Percentiles rank a stretch among this genome's conserved stretches.
phyloP scores from a whole-genome alignment of 2,329 filamentous ascomycete genomes.

The Xylariaceae sp. region DNA sequence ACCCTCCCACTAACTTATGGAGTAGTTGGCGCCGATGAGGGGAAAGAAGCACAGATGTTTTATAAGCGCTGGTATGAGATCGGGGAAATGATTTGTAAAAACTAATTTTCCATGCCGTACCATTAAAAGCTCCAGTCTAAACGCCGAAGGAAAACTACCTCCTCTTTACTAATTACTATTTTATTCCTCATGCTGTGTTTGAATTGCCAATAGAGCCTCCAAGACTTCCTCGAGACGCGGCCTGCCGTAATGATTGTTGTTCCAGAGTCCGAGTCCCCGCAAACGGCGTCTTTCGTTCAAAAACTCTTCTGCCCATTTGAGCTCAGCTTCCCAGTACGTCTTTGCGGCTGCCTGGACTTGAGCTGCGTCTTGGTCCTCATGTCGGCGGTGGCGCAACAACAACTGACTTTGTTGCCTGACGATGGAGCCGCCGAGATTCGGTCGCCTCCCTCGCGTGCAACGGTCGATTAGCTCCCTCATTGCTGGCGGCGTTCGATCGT shows the following conservation, averaged over 20 bases:
- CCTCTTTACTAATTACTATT: background rate
- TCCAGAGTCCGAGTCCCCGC: conserved; percentile 39
- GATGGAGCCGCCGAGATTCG: conserved; percentile 41
- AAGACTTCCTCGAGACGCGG: conserved; percentile 43
- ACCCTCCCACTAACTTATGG: background rate
- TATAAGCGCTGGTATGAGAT: background rate
- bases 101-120: background rate
- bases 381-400: conserved; percentile 36
- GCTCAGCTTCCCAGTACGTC: conserved; percentile 45
- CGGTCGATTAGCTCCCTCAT: conserved; percentile 45
- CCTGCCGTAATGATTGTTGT: conserved; percentile 45
- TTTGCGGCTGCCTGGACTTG: conserved; percentile 33
- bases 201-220: conserved; percentile 24
- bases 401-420: conserved; percentile 42
- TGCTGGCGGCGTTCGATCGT: conserved; percentile 40
- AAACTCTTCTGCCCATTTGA: conserved; percentile 44
- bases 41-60: background rate
- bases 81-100: background rate
- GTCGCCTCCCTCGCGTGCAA: conserved; percentile 46
- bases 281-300: conserved; percentile 37
- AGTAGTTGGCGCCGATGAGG: background rate
- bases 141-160: background rate
- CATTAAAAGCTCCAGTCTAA: background rate
- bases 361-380: conserved; percentile 32
- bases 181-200: conserved; percentile 10